Base-by-base conservation (phyloP, 1,284 basidiomycete species). In the Phylloboletellus chloephorus region DNA sequence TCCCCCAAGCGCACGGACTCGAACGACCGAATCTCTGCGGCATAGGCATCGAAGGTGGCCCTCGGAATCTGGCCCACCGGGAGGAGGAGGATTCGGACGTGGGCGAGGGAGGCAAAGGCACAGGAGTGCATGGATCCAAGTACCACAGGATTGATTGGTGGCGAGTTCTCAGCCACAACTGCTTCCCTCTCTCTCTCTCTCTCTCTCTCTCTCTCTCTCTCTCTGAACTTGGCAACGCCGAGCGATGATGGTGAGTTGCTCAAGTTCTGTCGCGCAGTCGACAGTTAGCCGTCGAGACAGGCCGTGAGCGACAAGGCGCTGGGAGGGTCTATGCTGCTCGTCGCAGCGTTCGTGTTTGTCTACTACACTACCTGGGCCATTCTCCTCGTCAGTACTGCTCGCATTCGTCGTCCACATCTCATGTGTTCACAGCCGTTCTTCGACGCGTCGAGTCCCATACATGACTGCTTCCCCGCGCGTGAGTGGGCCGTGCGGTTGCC, bases 341-440 rank as follows among this genome's bases (percentile, higher is more conserved):
- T 76, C 48, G 87, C 90, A 21, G 74, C 76, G 4, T 65, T 80
- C 42, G 79, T 89, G 31, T 95, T 95, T 66, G 67, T 76, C 15
- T 96, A 96, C 64, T 97, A 96, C 65, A 93, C 91, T 4, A 74
- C 76, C 30, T 96, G 93, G 92, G 83, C 91, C 7, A 71, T 96
- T 36, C 67, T 96, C 29, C 73, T 93, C 39, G 93, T 93, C 54
- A 53, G 79, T 71, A 7, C 25, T 19, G 24, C 34, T 44, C 16
- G 38, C 26, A 5, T 2, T 7, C 22, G 16, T 26, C 30, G 34
- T 39, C 41, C 39, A 39, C 36, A 19, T 36, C 32, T 39, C 43
- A 42, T 37, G 11, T 37, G 11, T 35, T 20, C 37, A 32, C 54
- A 95, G 92, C 92, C 92, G 6, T 91, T 96, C 68, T 81, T 95